Conservation (phyloP, 345 rosid species). For the Eucalyptus albens region DNA sequence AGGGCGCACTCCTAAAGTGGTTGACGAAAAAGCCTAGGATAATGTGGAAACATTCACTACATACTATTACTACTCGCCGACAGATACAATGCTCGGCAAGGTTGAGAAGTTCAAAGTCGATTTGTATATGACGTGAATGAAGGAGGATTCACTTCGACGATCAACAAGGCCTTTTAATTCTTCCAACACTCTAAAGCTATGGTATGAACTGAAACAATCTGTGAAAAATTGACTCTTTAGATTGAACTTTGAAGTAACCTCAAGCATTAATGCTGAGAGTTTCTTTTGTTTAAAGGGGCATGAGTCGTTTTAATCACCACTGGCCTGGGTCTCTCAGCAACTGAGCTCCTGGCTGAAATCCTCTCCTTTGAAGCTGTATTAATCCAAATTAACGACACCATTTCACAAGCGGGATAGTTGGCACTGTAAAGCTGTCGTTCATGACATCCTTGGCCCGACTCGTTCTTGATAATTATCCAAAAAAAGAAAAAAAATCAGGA, state of each 20-base stretch:
- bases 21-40: constrained; percentile 8
- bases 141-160: not conserved
- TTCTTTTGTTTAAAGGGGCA: too few relatives aligned
- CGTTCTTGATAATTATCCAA: not conserved
- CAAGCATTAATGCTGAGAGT: not conserved
- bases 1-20: constrained; percentile 4
- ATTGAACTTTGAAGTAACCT: not conserved
- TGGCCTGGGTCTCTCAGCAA: too few relatives aligned
- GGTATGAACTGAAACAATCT: not conserved
- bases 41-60: not conserved
- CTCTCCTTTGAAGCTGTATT: not conserved
- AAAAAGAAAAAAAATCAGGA: not conserved
- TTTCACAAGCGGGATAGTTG: not conserved
- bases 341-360: too few relatives aligned
- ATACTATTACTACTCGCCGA: not conserved
- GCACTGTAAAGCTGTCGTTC: not conserved
- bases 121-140: not conserved
- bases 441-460: not conserved
- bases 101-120: not conserved
- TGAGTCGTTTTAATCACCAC: too few relatives aligned
- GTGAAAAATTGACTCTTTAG: not conserved
- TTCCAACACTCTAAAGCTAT: not conserved
- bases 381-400: not conserved
- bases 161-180: not conserved
- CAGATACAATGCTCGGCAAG: not conserved